phyloP scores from a whole-genome alignment of 768 basidiomycete genomes.

The Mycena galopus region DNA sequence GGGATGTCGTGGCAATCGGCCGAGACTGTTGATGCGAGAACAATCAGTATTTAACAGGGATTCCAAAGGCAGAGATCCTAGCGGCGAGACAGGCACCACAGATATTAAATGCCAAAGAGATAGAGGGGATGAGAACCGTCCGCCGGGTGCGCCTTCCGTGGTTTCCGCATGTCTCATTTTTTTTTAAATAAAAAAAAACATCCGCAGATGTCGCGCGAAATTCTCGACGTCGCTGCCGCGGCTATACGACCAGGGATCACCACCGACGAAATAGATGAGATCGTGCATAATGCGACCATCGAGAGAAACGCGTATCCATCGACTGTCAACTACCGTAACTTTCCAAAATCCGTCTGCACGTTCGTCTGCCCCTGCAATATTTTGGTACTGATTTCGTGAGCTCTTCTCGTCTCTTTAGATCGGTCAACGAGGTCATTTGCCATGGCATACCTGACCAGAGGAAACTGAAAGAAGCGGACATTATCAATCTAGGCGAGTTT shows the following conservation, averaged over 20 bases:
- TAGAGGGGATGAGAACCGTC: constrained; percentile 89
- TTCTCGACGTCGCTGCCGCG: constrained; percentile 93
- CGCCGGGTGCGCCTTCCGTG: constrained; percentile 74
- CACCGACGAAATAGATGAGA: constrained; percentile 93
- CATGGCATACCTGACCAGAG: constrained; percentile 95
- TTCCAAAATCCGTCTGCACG: constrained; percentile 98
- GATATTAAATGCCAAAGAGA: constrained; percentile 78
- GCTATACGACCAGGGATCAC: constrained; percentile 92
- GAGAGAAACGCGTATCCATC: constrained; percentile 95
- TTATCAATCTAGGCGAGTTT: constrained; percentile 91
- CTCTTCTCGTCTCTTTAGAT: constrained; percentile 56
- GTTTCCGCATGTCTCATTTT: background rate
- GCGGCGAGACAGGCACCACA: constrained; percentile 71
- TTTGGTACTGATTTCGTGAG: constrained; percentile 4
- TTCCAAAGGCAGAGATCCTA: constrained; percentile 70
- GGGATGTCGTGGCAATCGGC: no score
- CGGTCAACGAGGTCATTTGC: constrained; percentile 96
- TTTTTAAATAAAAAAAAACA: no score
- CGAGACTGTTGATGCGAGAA: no score
- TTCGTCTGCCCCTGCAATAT: constrained; percentile 56
- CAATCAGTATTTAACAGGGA: no score
- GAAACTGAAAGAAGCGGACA: constrained; percentile 91
- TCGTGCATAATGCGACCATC: constrained; percentile 93
- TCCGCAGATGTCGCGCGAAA: constrained; percentile 85
- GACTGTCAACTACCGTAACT: constrained; percentile 90